phyloP scores from a whole-genome alignment of 1,139 yeast genomes.

The Kodamaea sp. region DNA sequence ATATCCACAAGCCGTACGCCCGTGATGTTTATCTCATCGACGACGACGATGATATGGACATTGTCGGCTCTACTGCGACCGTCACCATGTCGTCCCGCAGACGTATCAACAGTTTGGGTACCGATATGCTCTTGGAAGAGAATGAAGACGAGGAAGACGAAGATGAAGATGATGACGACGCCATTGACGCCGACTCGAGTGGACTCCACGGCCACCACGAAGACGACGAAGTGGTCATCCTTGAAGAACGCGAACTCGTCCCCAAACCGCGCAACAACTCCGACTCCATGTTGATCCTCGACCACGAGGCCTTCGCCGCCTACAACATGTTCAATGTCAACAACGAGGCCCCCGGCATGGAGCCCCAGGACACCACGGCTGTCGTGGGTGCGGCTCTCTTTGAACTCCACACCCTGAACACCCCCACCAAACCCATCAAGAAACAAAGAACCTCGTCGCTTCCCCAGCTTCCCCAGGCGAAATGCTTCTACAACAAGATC shows the following conservation, averaged over 20 bases:
- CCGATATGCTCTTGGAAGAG: conserved; percentile 9
- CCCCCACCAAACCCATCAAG: conserved; percentile 22
- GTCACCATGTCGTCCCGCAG: conserved; percentile 3
- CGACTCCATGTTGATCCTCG: conserved; percentile 39
- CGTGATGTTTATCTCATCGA: conserved; percentile 13
- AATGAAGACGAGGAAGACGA: conserved; percentile 13
- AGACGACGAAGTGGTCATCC: conserved; percentile 20
- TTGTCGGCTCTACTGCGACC: conserved; percentile 7
- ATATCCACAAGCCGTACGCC: conserved; percentile 4
- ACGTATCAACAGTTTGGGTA: conserved; percentile 5
- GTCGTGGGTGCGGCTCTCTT: conserved; percentile 17
- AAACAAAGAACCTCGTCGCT: conserved; percentile 68
- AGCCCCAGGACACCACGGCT: conserved; percentile 15
- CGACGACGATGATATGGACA: conserved; percentile 16
- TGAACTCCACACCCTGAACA: conserved; percentile 12
- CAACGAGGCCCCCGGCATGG: conserved; percentile 5
- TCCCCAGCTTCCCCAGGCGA: conserved; percentile 64
- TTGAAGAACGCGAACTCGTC: conserved; percentile 21
- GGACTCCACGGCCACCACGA: too few species aligned
- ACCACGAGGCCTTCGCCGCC: conserved; percentile 45
- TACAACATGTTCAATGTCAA: conserved; percentile 45
- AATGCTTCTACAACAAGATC: conserved; percentile 43
- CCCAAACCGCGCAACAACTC: conserved; percentile 33
- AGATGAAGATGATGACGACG: conserved; percentile 10
- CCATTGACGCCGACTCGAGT: conserved; percentile 13